Base-by-base conservation (phyloP, 2,329 filamentous ascomycete genomes). In the Dactylella cylindrospora region DNA sequence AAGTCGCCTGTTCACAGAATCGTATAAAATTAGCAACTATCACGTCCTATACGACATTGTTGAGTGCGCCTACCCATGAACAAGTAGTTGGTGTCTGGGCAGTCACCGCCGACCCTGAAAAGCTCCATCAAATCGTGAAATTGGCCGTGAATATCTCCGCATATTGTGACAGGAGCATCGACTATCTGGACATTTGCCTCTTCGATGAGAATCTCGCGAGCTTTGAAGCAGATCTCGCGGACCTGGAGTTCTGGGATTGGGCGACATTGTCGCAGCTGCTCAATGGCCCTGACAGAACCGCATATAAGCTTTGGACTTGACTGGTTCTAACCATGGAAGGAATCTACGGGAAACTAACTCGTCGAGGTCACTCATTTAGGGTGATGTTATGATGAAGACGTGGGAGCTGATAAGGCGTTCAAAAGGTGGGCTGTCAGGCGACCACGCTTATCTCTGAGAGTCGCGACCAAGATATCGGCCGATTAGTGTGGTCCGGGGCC, bases 81-180 rank as follows among this genome's bases (percentile, higher is more conserved):
- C 2, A 96, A 82, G 73, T 96, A 96, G 71, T 95, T 95, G 25
- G 90, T 96, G 71, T 96, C 91, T 32, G 90, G 90, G 3, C 94
- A 88, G 72, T 95, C 89, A 66, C 90, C 90, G 64, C 90, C 90
- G 3, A 96, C 90, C 47, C 90, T 83, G 72, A 96, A 96, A 4
- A 96, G 82, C 74, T 96, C 91, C 91, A 96, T 96, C 69, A 96
- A 75, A 72, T 96, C 90, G 71, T 96, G 90, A 71, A 96, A 96
- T 73, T 96, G 90, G 67, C 90, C 90, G 71, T 97, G 91, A 55
- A 97, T 96, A 72, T 96, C 91, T 69, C 91, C 91, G 71, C 91
- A 96, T 80, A 95, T 95, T 73, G 91, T 97, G 61, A 97, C 91
- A 17, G 91, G 91, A 64, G 91, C 91, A 72, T 91, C 86, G 65